These are phyloP conservation scores for Torulaspora maleeae DNA, from an alignment of 805 yeast species.

Conservation along the genomic window DNA sequence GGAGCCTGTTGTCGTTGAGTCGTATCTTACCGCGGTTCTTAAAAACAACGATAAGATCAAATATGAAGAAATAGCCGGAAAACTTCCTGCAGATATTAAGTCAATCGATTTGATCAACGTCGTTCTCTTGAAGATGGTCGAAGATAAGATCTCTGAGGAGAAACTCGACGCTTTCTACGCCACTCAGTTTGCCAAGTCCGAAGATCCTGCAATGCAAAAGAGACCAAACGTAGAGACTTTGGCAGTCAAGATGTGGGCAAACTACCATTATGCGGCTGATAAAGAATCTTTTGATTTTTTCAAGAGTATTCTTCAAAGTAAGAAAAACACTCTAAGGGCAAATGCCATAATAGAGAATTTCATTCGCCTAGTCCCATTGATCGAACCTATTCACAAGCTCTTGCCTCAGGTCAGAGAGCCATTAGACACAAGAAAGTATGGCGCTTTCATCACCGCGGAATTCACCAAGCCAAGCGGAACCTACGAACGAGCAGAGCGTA, in stretches of 20 bases:
- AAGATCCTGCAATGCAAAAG: conserved; percentile 3
- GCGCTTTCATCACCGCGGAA: conserved; percentile 26
- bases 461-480: conserved; percentile 23
- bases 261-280: conserved; percentile 15
- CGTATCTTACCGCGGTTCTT: conserved; percentile 19
- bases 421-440: conserved; percentile 20
- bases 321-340: conserved; percentile 13
- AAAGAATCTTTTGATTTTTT: conserved; percentile 20
- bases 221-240: conserved; percentile 21
- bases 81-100: conserved; percentile 17
- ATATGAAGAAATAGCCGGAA: conserved; percentile 12
- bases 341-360: conserved; percentile 21
- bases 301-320: conserved; percentile 19
- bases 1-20: conserved; percentile 19
- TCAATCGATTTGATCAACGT: conserved; percentile 24
- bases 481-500: conserved; percentile 21
- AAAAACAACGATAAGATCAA: conserved; percentile 8
- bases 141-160: conserved; percentile 10
- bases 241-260: conserved; percentile 26
- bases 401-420: conserved; percentile 23
- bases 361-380: conserved; percentile 20
- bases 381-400: conserved; percentile 19
- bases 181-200: conserved; percentile 7
- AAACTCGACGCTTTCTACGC: conserved; percentile 20
- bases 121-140: conserved; percentile 19